Conservation (phyloP, 1,284 basidiomycete genomes). For the Mycena sp. region DNA sequence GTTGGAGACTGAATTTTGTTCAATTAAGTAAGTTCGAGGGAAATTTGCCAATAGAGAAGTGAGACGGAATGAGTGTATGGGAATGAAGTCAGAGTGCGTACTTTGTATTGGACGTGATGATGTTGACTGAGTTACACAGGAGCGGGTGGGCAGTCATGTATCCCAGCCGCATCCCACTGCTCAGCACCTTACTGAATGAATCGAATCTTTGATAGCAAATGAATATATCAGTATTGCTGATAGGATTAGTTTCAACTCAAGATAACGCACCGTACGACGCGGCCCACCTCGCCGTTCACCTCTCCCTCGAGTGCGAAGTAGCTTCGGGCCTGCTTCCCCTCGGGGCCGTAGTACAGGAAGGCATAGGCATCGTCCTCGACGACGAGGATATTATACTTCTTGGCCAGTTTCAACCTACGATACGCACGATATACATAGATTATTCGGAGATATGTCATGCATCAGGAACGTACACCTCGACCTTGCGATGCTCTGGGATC, state of each 20-base stretch:
- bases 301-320: conserved; percentile 30
- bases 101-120: conserved; percentile 30
- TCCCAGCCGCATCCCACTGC: conserved; percentile 32
- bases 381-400: conserved; percentile 29
- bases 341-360: conserved; percentile 29
- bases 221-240: neutral
- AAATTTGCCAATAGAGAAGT: neutral
- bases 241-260: too few species aligned
- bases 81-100: neutral
- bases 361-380: conserved; percentile 33
- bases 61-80: neutral
- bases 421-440: too few species aligned
- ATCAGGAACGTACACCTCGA: conserved; percentile 20
- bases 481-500: conserved; percentile 27
- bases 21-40: neutral
- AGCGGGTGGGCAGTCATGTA: conserved; percentile 20
- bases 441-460: too few species aligned
- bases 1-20: conserved; percentile 20
- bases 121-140: conserved; percentile 13
- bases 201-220: conserved; percentile 17
- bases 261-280: conserved; percentile 24
- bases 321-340: conserved; percentile 26
- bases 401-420: conserved; percentile 24
- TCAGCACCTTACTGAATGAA: conserved; percentile 32
- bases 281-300: conserved; percentile 24